Conservation (phyloP, 2,329 filamentous ascomycete genomes). For the Sporothrix sp. region DNA sequence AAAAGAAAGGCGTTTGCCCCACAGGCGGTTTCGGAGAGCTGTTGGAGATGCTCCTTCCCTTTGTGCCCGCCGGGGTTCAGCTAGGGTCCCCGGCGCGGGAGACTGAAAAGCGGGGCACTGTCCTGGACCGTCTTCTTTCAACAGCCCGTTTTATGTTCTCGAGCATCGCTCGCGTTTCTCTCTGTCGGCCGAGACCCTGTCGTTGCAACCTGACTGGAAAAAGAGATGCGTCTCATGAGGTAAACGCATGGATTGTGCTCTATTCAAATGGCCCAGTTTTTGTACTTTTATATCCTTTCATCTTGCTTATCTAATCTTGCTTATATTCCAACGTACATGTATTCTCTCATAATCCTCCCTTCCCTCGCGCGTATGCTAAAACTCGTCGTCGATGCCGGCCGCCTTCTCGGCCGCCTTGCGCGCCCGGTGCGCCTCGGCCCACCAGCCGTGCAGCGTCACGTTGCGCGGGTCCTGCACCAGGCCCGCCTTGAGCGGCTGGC, state of each 20-base stretch:
- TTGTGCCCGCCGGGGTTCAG: conserved; percentile 9
- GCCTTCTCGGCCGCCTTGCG: conserved; percentile 17
- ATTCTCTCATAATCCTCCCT: not conserved
- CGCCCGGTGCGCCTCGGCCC: conserved; percentile 39
- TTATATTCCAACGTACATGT: too few relatives aligned
- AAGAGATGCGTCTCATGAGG: too few relatives aligned
- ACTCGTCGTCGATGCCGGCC: conserved; percentile 16
- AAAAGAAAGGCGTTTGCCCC: not conserved
- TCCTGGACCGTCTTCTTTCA: not conserved
- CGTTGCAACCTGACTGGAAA: too few relatives aligned
- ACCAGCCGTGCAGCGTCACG: conserved; percentile 46
- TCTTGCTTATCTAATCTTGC: too few relatives aligned
- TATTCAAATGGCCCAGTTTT: too few relatives aligned
- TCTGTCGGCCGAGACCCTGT: too few relatives aligned
- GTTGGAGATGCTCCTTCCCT: not conserved
- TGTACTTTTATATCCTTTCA: too few relatives aligned
- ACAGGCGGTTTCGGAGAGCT: conserved; percentile 13
- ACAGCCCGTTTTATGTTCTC: not conserved
- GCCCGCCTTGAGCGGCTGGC: conserved; percentile 27
- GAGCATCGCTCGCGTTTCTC: too few relatives aligned
- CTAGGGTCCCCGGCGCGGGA: conserved; percentile 15
- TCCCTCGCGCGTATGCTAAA: not conserved
- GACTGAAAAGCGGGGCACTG: conserved; percentile 2
- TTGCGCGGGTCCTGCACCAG: conserved; percentile 25
- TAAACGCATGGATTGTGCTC: too few relatives aligned